Percentiles rank a stretch among this genome's conserved stretches.
These are phyloP conservation scores for Streptanthus diversifolius DNA, from an alignment of 345 rosid species.

Conservation along the genomic window DNA sequence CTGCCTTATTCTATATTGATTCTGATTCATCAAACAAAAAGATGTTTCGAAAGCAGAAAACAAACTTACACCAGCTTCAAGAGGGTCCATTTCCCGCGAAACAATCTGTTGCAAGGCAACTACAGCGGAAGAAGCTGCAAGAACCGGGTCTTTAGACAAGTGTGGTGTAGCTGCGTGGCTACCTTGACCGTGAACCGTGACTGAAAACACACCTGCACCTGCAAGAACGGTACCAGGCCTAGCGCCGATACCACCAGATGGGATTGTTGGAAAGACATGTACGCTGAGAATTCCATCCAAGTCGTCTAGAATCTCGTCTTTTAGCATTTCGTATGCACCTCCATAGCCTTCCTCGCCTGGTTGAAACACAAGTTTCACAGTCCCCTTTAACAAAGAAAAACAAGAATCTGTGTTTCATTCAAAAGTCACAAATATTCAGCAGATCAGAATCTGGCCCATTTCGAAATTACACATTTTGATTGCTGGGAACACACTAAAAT, in stretches of 20 bases:
- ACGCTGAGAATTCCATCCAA: slow-evolving; percentile 50
- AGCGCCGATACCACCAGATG: slow-evolving; percentile 50
- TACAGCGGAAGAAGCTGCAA: slow-evolving; percentile 60
- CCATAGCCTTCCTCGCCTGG: slow-evolving; percentile 74
- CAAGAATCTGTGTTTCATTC: background rate
- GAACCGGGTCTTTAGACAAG: slow-evolving; percentile 52
- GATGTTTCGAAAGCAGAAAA: background rate
- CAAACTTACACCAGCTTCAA: slow-evolving; percentile 52
- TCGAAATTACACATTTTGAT: background rate
- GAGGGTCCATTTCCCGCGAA: slow-evolving; percentile 66
- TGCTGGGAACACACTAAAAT: background rate
- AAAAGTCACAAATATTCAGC: background rate
- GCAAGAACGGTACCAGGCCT: slow-evolving; percentile 63
- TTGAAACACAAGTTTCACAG: slow-evolving; percentile 73
- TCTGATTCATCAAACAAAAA: background rate
- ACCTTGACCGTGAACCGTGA: slow-evolving; percentile 55
- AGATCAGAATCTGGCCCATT: background rate
- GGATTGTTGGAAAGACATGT: slow-evolving; percentile 53
- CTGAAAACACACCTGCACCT: slow-evolving; percentile 52
- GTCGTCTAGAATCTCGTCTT: slow-evolving; percentile 54
- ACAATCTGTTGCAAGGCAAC: slow-evolving; percentile 69
- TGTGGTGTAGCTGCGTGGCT: slow-evolving; percentile 63
- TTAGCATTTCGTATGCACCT: slow-evolving; percentile 66
- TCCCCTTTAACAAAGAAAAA: slow-evolving; percentile 41
- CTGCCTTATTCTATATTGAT: background rate